Percentiles rank a stretch among this genome's conserved stretches.
Conservation (phyloP, 176 grass and related monocot species). For the Rhynchospora tenuis region DNA sequence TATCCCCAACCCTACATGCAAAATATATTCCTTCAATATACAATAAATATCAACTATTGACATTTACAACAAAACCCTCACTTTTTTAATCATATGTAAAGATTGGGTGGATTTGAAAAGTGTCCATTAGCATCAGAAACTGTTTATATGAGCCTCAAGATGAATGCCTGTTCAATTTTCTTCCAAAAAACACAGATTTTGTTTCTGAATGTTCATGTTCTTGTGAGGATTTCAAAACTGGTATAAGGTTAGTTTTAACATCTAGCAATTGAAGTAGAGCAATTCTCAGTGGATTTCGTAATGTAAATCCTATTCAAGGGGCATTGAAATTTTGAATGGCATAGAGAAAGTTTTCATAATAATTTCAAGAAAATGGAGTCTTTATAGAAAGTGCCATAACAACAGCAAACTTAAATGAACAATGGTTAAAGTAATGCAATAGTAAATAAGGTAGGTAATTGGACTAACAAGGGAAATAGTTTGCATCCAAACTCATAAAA, state of each 20-base stretch:
- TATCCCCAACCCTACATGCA: constrained; percentile 62
- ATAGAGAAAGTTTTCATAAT: not conserved
- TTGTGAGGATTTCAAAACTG: not conserved
- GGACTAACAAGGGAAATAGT: constrained; percentile 71
- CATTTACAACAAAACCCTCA: not conserved
- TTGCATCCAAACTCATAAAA: constrained; percentile 97
- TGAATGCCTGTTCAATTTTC: not conserved
- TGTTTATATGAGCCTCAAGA: not conserved
- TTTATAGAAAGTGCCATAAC: not conserved
- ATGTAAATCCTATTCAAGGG: not conserved
- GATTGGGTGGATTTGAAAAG: not conserved
- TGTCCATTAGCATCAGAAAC: not conserved
- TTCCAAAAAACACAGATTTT: not conserved
- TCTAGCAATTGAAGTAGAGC: no score
- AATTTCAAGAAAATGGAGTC: not conserved
- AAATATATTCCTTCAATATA: not conserved
- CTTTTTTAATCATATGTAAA: not conserved
- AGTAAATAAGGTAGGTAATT: not conserved
- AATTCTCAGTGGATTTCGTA: no score
- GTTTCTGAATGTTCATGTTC: not conserved
- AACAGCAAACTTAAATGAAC: not conserved
- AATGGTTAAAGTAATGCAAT: not conserved
- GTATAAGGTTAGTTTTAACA: not conserved
- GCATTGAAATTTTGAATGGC: not conserved
- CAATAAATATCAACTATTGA: not conserved